These are phyloP conservation scores for Corniculantispora saksenae DNA, from an alignment of 2,329 filamentous ascomycete genomes.

Conservation along the genomic window DNA sequence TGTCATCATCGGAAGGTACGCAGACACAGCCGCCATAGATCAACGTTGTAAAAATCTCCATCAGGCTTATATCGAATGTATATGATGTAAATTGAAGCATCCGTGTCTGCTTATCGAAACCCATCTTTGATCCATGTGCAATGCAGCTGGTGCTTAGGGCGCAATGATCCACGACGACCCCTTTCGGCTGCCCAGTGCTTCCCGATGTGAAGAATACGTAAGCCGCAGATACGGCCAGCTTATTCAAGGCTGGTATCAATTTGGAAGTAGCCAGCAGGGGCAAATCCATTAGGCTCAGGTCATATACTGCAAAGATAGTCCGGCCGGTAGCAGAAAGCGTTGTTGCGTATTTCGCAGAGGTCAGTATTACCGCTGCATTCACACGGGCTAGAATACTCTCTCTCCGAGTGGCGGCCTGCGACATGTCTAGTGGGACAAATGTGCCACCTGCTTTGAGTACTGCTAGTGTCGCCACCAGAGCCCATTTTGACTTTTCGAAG, in stretches of 20 bases:
- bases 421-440: conserved; percentile 40
- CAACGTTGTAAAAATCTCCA: conserved; percentile 49
- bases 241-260: background rate
- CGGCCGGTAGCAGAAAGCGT: background rate
- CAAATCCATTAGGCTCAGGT: background rate
- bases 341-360: background rate
- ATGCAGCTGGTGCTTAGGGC: conserved; percentile 53
- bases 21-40: conserved; percentile 56
- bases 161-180: conserved; percentile 42
- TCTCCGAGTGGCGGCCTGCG: background rate
- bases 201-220: conserved; percentile 33
- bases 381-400: background rate
- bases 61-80: conserved; percentile 49
- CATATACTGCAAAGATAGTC: background rate
- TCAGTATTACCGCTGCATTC: background rate
- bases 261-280: background rate
- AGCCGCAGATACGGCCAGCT: conserved; percentile 18
- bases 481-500: conserved; percentile 33
- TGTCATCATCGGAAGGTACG: conserved; percentile 48
- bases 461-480: conserved; percentile 30
- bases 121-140: conserved; percentile 47
- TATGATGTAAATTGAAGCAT: conserved; percentile 54
- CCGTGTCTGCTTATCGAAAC: conserved; percentile 49
- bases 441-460: conserved; percentile 49
- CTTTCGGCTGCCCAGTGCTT: conserved; percentile 31